Evolutionary conservation across 768 basidiomycete genomes (phyloP).

Genomic region (Pleurotus tuber-regium): DNA sequence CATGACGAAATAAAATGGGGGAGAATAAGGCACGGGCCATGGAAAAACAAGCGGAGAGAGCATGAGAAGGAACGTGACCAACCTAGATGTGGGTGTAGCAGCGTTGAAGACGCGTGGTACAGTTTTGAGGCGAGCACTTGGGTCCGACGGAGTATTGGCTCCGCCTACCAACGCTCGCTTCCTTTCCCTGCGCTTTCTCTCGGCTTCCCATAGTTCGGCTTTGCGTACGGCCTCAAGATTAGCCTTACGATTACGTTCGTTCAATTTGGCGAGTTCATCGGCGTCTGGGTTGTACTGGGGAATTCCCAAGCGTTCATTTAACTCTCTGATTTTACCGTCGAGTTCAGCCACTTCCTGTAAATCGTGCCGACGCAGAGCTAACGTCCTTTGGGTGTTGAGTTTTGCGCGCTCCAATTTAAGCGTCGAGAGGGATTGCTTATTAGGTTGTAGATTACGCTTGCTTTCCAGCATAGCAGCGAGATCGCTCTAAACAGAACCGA

Average conservation of each 20-base stretch:
- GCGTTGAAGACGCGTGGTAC: constrained; percentile 55
- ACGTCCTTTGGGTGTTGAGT: constrained; percentile 66
- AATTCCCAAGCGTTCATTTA: constrained; percentile 26
- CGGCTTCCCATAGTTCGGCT: constrained; percentile 68
- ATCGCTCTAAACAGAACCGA: constrained; percentile 56
- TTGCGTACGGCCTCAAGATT: constrained; percentile 79
- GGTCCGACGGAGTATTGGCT: constrained; percentile 40
- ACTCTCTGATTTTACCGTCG: constrained; percentile 59
- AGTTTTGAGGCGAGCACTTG: constrained; percentile 68
- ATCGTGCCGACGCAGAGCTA: constrained; percentile 78
- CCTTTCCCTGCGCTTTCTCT: constrained; percentile 69
- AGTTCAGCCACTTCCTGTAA: constrained; percentile 56
- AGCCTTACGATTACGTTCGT: constrained; percentile 85
- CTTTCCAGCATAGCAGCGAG: constrained; percentile 75
- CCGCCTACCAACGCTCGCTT: constrained; percentile 42
- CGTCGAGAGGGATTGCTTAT: constrained; percentile 29
- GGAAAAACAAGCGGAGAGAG: not conserved
- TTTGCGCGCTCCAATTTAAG: constrained; percentile 61
- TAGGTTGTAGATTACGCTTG: constrained; percentile 44
- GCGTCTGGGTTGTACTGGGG: constrained; percentile 22
- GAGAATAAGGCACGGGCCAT: constrained; percentile 10
- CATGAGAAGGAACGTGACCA: constrained; percentile 22
- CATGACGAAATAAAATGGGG: constrained; percentile 18
- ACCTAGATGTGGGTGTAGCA: constrained; percentile 61
- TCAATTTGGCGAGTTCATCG: constrained; percentile 73